Percentiles rank a stretch among this genome's conserved stretches.
Evolutionary conservation across 2,329 filamentous ascomycete species (phyloP).

Genomic region (Fusarium scirpi): DNA sequence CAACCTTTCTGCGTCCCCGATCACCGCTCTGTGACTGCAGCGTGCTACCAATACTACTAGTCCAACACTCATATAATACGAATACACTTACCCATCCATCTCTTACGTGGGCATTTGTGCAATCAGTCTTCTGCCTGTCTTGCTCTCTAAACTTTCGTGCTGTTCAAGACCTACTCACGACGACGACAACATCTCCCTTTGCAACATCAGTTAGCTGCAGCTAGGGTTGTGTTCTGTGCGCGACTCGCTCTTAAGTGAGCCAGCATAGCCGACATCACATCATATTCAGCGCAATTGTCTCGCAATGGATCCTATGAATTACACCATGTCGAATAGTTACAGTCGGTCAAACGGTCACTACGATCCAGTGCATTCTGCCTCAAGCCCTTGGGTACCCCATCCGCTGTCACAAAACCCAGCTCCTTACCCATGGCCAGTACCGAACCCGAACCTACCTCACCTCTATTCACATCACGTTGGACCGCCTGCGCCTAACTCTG

Average conservation of each 20-base stretch:
- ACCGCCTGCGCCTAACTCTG: constrained; percentile 26
- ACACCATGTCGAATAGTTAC: constrained; percentile 40
- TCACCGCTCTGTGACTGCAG: constrained; percentile 45
- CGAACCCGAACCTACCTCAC: constrained; percentile 33
- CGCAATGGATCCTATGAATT: constrained; percentile 48
- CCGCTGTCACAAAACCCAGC: constrained; percentile 36
- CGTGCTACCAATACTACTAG: constrained; percentile 48
- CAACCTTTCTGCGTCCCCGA: constrained; percentile 42
- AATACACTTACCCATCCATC: constrained; percentile 39
- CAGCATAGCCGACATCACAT: constrained; percentile 7
- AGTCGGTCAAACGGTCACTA: constrained; percentile 42
- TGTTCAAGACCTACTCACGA: constrained; percentile 16
- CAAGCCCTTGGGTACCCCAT: constrained; percentile 44
- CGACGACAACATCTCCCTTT: constrained; percentile 2
- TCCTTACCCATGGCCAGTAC: constrained; percentile 43
- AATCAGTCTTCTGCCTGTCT: constrained; percentile 19
- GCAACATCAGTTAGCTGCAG: constrained; percentile 11
- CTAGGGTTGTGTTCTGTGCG: constrained; percentile 4
- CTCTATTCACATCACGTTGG: constrained; percentile 38
- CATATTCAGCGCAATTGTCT: constrained; percentile 6
- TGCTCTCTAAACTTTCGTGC: constrained; percentile 18
- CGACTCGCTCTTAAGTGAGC: constrained; percentile 13
- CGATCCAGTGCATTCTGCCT: constrained; percentile 47
- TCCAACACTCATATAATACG: constrained; percentile 46
- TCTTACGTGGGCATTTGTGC: constrained; percentile 30